These are phyloP conservation scores for Colletotrichum euphorbiae DNA, from an alignment of 2,329 filamentous ascomycete genomes.

Conservation along the genomic window DNA sequence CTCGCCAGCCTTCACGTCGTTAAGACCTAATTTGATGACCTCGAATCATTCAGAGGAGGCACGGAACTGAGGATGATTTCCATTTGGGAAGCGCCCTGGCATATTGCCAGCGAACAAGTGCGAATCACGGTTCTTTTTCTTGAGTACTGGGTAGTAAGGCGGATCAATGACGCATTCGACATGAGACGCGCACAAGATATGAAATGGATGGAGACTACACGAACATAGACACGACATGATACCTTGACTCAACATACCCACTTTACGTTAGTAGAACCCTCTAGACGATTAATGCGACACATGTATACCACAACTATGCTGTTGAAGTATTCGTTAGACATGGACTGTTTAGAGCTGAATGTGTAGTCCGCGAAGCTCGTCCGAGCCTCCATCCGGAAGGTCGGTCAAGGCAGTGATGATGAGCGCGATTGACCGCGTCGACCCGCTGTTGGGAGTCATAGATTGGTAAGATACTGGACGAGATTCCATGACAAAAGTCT, in stretches of 20 bases:
- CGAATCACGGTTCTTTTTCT: no score
- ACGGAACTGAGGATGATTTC: background rate
- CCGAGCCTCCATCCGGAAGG: background rate
- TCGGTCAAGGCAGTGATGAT: background rate
- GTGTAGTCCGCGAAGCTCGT: background rate
- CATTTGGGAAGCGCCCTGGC: background rate
- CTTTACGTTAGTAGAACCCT: background rate
- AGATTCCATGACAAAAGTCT: constrained; percentile 9
- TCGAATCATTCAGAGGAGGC: background rate
- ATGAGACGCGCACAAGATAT: background rate
- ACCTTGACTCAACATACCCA: constrained; percentile 13
- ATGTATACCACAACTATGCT: background rate
- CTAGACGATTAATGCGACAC: constrained; percentile 11
- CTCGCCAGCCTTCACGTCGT: background rate
- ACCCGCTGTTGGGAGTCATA: constrained; percentile 12
- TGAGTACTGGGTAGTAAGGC: no score
- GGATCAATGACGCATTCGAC: no score
- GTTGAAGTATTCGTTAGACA: constrained; percentile 17
- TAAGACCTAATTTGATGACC: background rate
- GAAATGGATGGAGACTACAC: constrained; percentile 7
- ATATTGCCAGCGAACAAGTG: background rate
- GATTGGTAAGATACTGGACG: background rate
- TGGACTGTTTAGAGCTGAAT: background rate
- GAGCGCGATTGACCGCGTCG: constrained; percentile 3
- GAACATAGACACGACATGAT: constrained; percentile 15